Base-by-base conservation (phyloP, 352 stramenopile species). In the Globisporangium splendens region DNA sequence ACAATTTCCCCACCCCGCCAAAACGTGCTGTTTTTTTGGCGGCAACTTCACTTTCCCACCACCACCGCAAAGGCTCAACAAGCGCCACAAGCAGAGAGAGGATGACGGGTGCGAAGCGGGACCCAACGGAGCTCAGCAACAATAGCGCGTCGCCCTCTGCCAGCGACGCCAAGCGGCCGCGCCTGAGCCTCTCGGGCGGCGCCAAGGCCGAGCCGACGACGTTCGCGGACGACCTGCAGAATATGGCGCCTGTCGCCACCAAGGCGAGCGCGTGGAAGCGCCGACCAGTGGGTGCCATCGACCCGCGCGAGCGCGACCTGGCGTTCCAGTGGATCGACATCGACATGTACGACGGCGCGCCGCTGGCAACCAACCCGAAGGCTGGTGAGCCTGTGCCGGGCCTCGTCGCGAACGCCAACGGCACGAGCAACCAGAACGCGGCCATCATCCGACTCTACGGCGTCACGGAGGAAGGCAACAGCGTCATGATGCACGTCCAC, bases 271-370 rank as follows among this genome's bases (percentile, higher is more conserved):
- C 81, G 55, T 91, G 80, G 83, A 77, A 72, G 42, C 80, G 83
- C 38, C 77, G 72, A 50, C 57, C 73, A 7, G 47, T 89, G 51
- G 48, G 35, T 3, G 52, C 65, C 13, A 31, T 86, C 22, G 65
- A 90, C 46, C 68, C 79, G 11, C 33, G 22, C 11, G 44, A 53
- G 44, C 70, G 83, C 49, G 60, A 67, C 13, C 50, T 92, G 41
- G 65, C 77, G 7, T 92, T 99, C 59, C 96, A 99, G 76, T 99
- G 97, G 96, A 90, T 99, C 50, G 97, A 99, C 66, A 98, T 99
- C 56, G 97, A 99, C 74, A 98, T 99, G 88, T 97, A 98, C 50
- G 81, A 95, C 18, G 96, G 95, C 2, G 55, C 80, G 33, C 91
- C 95, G 13, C 78, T 99, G 11, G 33, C 68, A 0, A 53, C 62